Conservation (phyloP, 495 filamentous ascomycete species). For the Daldinia grandis region DNA sequence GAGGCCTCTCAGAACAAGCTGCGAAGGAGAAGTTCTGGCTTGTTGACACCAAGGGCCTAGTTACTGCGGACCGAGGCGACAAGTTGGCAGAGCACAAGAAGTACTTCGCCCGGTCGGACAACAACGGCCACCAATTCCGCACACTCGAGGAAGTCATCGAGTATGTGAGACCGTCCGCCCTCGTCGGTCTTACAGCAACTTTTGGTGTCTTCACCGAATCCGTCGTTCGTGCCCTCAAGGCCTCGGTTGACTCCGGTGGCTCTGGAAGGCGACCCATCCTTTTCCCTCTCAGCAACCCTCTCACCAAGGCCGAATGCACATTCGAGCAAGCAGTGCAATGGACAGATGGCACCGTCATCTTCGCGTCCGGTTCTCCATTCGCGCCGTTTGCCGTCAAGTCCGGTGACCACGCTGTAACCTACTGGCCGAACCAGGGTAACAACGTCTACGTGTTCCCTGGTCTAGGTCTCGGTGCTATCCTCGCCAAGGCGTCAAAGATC, state of each 20-base stretch:
- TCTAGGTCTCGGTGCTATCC: slow-evolving; percentile 92
- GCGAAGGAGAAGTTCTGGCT: slow-evolving; percentile 94
- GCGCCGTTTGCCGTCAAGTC: slow-evolving; percentile 70
- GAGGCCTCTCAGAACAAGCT: slow-evolving; percentile 90
- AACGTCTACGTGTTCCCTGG: slow-evolving; percentile 98
- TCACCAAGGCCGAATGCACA: slow-evolving; percentile 95
- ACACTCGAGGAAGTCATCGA: slow-evolving; percentile 92
- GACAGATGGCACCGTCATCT: slow-evolving; percentile 90
- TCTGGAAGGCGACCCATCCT: slow-evolving; percentile 84
- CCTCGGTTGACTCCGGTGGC: slow-evolving; percentile 68
- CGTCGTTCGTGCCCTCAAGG: slow-evolving; percentile 81
- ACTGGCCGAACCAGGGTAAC: slow-evolving; percentile 90
- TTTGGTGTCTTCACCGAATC: slow-evolving; percentile 93
- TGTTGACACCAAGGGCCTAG: slow-evolving; percentile 95
- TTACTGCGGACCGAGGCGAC: slow-evolving; percentile 92
- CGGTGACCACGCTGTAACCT: slow-evolving; percentile 70
- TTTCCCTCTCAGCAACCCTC: slow-evolving; percentile 94
- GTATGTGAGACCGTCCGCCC: slow-evolving; percentile 90
- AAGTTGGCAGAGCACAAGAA: slow-evolving; percentile 96
- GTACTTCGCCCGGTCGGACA: slow-evolving; percentile 94
- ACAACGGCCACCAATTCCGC: slow-evolving; percentile 88
- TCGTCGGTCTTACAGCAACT: slow-evolving; percentile 93
- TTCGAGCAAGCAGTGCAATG: slow-evolving; percentile 88
- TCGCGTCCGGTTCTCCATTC: slow-evolving; percentile 96
- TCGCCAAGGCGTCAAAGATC: slow-evolving; percentile 85